A percentile compares a stretch with the other conserved stretches of the same genome.
phyloP scores from a whole-genome alignment of 2,329 filamentous ascomycete genomes.

The Phoma herbarum region DNA sequence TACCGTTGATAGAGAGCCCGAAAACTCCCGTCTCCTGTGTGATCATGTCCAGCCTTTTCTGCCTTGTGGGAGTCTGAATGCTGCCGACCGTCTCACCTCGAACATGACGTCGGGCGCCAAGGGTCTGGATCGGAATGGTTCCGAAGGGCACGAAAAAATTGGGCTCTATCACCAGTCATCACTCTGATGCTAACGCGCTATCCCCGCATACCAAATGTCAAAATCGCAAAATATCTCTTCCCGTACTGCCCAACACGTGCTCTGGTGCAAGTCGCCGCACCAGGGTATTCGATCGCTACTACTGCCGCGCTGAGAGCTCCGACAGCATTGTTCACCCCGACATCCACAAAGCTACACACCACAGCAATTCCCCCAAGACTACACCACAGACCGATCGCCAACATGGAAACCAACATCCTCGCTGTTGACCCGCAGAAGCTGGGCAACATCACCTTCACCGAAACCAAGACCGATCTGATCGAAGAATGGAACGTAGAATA shows the following conservation, averaged over 20 bases:
- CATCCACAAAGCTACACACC: background rate
- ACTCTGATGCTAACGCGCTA: constrained; percentile 43
- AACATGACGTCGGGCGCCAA: constrained; percentile 39
- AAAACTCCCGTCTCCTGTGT: too few species aligned
- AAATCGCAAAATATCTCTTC: constrained; percentile 25
- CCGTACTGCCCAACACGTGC: constrained; percentile 26
- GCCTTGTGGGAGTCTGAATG: background rate
- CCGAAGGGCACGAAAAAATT: constrained; percentile 41
- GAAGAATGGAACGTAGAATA: constrained; percentile 49
- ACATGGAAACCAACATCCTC: constrained; percentile 52
- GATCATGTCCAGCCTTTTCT: too few species aligned
- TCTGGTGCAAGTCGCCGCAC: constrained; percentile 40
- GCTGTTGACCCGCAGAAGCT: constrained; percentile 54
- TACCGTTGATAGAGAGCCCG: too few species aligned
- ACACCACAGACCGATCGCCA: constrained; percentile 14
- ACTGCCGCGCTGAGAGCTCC: constrained; percentile 38
- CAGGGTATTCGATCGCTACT: constrained; percentile 24
- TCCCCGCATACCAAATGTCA: constrained; percentile 49
- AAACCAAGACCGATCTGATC: constrained; percentile 44
- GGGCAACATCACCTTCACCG: constrained; percentile 47
- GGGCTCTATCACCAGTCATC: constrained; percentile 38
- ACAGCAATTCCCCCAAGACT: background rate
- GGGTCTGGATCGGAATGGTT: constrained; percentile 32
- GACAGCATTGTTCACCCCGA: constrained; percentile 9
- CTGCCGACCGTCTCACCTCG: constrained; percentile 2